Evolutionary conservation across 345 rosid genomes (phyloP).

Genomic region (Eucalyptus cloeziana): DNA sequence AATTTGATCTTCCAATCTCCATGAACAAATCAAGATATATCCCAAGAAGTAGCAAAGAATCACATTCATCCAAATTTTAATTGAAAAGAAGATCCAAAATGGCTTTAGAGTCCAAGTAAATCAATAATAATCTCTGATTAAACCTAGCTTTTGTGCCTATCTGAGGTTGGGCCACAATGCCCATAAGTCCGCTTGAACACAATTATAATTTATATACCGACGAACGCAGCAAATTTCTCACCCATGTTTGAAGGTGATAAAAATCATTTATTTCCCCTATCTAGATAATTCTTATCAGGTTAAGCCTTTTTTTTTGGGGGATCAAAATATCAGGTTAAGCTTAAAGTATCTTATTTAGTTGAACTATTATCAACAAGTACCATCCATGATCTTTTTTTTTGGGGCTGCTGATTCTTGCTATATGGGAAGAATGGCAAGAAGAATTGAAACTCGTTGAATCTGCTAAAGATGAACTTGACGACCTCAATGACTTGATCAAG

Average conservation of each 20-base stretch:
- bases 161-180: background rate
- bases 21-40: background rate
- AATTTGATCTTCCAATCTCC: background rate
- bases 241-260: background rate
- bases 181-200: background rate
- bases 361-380: no score
- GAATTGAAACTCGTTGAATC: background rate
- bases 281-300: background rate
- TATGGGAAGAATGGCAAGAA: background rate
- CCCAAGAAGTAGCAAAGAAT: background rate
- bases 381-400: no score
- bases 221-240: no score
- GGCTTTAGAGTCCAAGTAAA: background rate
- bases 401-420: accelerated
- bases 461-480: background rate
- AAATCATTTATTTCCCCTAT: no score
- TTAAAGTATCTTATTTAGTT: no score
- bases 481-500: background rate
- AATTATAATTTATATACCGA: no score
- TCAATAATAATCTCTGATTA: background rate
- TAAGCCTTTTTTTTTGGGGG: no score
- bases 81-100: background rate
- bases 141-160: background rate
- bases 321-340: no score
- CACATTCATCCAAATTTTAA: background rate